Conservation (phyloP, 2,329 filamentous ascomycete genomes). For the Cladosporium cucumerinum region DNA sequence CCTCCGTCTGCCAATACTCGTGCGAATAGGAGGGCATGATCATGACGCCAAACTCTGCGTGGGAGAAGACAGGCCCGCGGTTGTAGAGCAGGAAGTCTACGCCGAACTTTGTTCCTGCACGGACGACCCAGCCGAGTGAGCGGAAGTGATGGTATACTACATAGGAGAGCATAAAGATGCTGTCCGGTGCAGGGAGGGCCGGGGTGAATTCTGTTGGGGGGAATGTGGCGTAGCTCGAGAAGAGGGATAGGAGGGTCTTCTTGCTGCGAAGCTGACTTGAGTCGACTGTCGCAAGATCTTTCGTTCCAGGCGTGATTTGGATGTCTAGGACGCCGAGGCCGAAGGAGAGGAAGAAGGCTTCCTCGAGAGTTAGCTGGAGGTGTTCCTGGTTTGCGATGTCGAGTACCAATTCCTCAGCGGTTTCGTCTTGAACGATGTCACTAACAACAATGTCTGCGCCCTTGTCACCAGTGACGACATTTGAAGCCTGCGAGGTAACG, state of each 20-base stretch:
- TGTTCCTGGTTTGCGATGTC: conserved; percentile 65
- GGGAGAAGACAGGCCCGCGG: conserved; percentile 86
- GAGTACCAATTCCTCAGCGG: conserved; percentile 17
- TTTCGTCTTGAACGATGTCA: conserved; percentile 3
- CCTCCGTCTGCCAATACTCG: conserved; percentile 61
- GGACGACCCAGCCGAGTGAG: conserved; percentile 89
- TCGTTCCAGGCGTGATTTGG: conserved; percentile 38
- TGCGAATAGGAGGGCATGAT: conserved; percentile 79
- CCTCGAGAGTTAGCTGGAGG: conserved; percentile 85
- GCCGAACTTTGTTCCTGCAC: conserved; percentile 89
- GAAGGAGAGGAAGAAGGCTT: conserved; percentile 87
- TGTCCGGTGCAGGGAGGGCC: conserved; percentile 58
- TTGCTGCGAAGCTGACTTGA: conserved; percentile 38
- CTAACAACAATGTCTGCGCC: conserved; percentile 7
- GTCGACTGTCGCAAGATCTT: conserved; percentile 28
- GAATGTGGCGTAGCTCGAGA: conserved; percentile 41
- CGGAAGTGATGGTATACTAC: conserved; percentile 94
- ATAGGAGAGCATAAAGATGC: conserved; percentile 82
- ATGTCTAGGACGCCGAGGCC: conserved; percentile 72
- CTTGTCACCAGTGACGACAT: neutral
- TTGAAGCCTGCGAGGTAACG: neutral
- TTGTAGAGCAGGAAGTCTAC: conserved; percentile 94
- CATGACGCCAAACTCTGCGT: conserved; percentile 87
- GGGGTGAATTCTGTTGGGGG: conserved; percentile 65
- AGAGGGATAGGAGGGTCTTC: conserved; percentile 49